Evolutionary conservation across 192 early-diverging fungal genomes (phyloP).

Genomic region (Oehlia diaphana): DNA sequence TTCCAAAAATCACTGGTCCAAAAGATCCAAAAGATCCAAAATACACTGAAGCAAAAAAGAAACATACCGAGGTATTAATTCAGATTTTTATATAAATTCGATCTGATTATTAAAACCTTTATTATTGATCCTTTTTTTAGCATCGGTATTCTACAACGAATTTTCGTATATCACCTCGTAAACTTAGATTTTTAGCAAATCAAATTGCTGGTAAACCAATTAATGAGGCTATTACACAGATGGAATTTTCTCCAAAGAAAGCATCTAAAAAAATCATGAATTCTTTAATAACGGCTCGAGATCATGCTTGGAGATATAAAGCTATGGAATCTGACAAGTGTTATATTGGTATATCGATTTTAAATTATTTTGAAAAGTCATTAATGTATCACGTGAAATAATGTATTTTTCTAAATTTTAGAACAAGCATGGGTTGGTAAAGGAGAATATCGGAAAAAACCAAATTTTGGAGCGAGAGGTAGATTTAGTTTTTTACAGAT

Average conservation of each 20-base stretch:
- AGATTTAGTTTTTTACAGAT: slow-evolving; percentile 75
- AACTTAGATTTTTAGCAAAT: slow-evolving; percentile 69
- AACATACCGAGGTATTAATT: neutral
- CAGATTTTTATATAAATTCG: too few relatives aligned
- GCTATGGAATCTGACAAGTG: slow-evolving; percentile 62
- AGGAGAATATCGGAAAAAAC: slow-evolving; percentile 70
- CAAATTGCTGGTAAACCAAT: slow-evolving; percentile 67
- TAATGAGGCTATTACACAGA: slow-evolving; percentile 74
- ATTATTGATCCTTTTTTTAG: slow-evolving; percentile 30
- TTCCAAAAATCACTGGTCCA: neutral
- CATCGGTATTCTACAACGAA: slow-evolving; percentile 61
- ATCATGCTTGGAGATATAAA: slow-evolving; percentile 65
- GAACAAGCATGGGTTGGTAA: slow-evolving; percentile 88
- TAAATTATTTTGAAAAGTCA: too few relatives aligned
- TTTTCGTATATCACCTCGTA: slow-evolving; percentile 71
- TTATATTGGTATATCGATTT: slow-evolving; percentile 44
- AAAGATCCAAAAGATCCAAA: too few relatives aligned
- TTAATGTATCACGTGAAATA: too few relatives aligned
- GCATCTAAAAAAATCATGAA: slow-evolving; percentile 62
- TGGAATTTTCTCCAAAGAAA: slow-evolving; percentile 74
- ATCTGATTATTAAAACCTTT: too few relatives aligned
- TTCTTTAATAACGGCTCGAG: slow-evolving; percentile 67
- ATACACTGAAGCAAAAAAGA: neutral
- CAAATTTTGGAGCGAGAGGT: slow-evolving; percentile 78
- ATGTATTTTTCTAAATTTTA: slow-evolving; percentile 17